Conservation (phyloP, 2,329 filamentous ascomycete genomes). For the Fusarium bulbicola region DNA sequence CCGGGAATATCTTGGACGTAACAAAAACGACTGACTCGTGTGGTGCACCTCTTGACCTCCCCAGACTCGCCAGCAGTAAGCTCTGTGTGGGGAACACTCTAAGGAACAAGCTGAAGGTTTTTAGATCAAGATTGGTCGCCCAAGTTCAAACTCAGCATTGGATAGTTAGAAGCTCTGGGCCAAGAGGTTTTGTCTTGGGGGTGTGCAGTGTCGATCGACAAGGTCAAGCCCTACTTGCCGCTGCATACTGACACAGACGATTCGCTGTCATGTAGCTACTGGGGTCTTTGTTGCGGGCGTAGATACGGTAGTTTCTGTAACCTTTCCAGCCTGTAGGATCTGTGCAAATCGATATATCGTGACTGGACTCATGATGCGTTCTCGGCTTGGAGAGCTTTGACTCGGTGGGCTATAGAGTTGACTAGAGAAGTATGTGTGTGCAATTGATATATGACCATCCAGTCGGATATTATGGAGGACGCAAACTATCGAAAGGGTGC, state of each 20-base stretch:
- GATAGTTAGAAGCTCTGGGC: background rate
- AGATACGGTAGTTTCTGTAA: constrained; percentile 3
- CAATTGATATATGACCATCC: background rate
- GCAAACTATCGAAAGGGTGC: background rate
- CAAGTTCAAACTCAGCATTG: constrained; percentile 7
- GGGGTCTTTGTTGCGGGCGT: constrained; percentile 7
- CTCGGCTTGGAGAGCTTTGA: constrained; percentile 5
- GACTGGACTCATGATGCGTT: background rate
- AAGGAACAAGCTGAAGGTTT: background rate
- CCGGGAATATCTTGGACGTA: constrained; percentile 14
- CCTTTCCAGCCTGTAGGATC: constrained; percentile 4
- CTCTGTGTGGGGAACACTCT: constrained; percentile 3
- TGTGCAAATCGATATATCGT: constrained; percentile 8
- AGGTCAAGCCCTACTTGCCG: background rate
- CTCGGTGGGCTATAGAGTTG: background rate
- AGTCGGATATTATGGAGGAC: constrained; percentile 1
- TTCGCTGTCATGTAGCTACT: background rate
- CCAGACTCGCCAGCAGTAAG: constrained; percentile 6
- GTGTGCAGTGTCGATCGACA: constrained; percentile 14
- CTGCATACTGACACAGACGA: constrained; percentile 6
- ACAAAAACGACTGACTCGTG: constrained; percentile 9
- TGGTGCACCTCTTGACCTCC: background rate
- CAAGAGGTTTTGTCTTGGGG: background rate
- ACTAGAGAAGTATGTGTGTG: background rate
- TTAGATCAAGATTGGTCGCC: background rate